Conservation (phyloP, 306 rosid genomes). For the Acacia acuminata region DNA sequence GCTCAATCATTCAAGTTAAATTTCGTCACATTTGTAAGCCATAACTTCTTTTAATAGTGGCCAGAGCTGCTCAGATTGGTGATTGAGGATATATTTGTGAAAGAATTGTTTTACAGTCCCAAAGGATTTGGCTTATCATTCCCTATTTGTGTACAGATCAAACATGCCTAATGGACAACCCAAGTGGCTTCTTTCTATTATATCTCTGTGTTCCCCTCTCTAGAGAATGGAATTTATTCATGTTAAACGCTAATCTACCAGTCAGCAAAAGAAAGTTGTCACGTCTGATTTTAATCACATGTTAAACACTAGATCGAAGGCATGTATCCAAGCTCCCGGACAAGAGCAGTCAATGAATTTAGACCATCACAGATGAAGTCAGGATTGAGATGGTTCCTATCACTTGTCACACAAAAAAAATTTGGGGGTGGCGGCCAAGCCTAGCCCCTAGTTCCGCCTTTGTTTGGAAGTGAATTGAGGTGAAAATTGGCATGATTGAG, state of each 20-base stretch:
- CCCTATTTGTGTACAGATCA: constrained; percentile 58
- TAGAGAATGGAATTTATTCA: too few relatives aligned
- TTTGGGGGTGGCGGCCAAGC: too few relatives aligned
- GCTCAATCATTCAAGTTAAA: constrained; percentile 6
- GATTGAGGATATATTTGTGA: constrained; percentile 1
- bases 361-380: constrained; percentile 56
- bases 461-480: too few relatives aligned
- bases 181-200: too few relatives aligned
- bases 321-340: constrained; percentile 60
- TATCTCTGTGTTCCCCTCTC: too few relatives aligned
- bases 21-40: constrained; percentile 24
- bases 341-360: constrained; percentile 64
- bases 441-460: too few relatives aligned
- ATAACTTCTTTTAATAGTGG: constrained; percentile 5
- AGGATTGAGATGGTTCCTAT: constrained; percentile 63
- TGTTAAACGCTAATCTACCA: constrained; percentile 2
- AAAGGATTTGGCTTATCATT: constrained; percentile 21
- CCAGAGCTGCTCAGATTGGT: not conserved
- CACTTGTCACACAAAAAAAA: constrained; percentile 57
- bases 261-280: not conserved
- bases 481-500: too few relatives aligned
- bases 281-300: constrained; percentile 18
- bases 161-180: constrained; percentile 53
- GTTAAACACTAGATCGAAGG: constrained; percentile 37
- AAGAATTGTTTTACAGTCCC: not conserved